Conservation (phyloP, 208 protist species). For the Naegleria fowleri region DNA sequence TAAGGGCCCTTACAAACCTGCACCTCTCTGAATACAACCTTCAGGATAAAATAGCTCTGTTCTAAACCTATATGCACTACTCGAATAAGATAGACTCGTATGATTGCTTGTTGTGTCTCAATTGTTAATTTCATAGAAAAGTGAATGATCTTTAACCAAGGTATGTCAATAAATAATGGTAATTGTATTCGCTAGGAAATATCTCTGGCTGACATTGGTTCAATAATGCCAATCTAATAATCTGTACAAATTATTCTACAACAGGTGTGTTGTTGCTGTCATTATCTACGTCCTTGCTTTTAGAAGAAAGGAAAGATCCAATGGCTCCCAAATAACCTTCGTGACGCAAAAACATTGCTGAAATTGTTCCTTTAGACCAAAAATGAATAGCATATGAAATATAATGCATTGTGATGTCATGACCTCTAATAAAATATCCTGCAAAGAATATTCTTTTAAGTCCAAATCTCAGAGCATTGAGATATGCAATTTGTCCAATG, state of each 20-base stretch:
- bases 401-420: slow-evolving; percentile 44
- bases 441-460: slow-evolving; percentile 55
- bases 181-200: too few species aligned
- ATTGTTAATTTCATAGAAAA: too few species aligned
- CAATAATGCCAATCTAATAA: background rate
- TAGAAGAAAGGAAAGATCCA: slow-evolving; percentile 46
- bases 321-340: slow-evolving; percentile 61
- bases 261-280: too few species aligned
- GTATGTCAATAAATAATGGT: too few species aligned
- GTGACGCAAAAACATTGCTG: slow-evolving; percentile 58
- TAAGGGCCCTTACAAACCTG: too few species aligned
- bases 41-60: too few species aligned
- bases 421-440: slow-evolving; percentile 51
- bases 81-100: too few species aligned
- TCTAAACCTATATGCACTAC: too few species aligned
- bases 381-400: slow-evolving; percentile 56
- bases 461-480: slow-evolving; percentile 52
- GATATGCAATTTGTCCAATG: slow-evolving; percentile 58
- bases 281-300: background rate
- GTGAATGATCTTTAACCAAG: too few species aligned
- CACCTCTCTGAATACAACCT: too few species aligned
- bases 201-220: too few species aligned
- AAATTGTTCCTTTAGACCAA: slow-evolving; percentile 47
- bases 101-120: too few species aligned
- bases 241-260: background rate